Percentiles rank a stretch among this genome's conserved stretches.
Evolutionary conservation across 1,284 basidiomycete species (phyloP).

Genomic region (Ustilago nuda): DNA sequence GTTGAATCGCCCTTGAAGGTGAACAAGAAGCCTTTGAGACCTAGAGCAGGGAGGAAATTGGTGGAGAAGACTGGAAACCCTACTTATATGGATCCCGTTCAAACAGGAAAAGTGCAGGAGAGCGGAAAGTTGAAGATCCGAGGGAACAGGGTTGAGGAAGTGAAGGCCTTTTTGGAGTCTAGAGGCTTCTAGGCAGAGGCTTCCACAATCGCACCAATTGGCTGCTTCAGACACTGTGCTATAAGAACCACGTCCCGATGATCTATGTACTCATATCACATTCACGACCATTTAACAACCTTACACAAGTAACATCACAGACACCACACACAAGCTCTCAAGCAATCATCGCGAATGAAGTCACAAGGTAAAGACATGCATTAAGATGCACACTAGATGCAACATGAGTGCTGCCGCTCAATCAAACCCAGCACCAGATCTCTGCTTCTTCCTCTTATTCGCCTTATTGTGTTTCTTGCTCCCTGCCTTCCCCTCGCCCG

Average conservation of each 20-base stretch:
- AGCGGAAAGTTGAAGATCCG: slow-evolving; percentile 45
- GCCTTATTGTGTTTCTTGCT: slow-evolving; percentile 92
- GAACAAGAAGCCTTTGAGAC: slow-evolving; percentile 30
- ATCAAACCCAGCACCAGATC: slow-evolving; percentile 60
- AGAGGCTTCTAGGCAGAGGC: slow-evolving; percentile 35
- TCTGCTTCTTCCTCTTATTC: slow-evolving; percentile 72
- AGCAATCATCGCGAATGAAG: background rate
- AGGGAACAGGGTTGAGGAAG: slow-evolving; percentile 37
- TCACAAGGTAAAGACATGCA: background rate
- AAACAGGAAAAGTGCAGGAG: slow-evolving; percentile 15
- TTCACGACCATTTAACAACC: background rate
- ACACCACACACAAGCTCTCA: background rate
- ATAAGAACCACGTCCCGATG: background rate
- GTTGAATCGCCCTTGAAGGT: slow-evolving; percentile 11
- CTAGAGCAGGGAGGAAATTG: slow-evolving; percentile 22
- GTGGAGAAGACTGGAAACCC: slow-evolving; percentile 18
- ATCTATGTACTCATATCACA: background rate
- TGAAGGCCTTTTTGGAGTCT: slow-evolving; percentile 41
- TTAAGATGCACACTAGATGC: background rate
- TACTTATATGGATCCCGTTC: slow-evolving; percentile 26
- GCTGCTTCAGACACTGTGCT: background rate
- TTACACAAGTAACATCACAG: background rate
- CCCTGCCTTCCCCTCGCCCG: slow-evolving; percentile 69
- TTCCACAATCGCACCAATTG: too few relatives aligned
- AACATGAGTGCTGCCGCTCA: background rate